Evolutionary conservation across 2,329 filamentous ascomycete species (phyloP).

Genomic region (Penicillium aurantiogriseum): DNA sequence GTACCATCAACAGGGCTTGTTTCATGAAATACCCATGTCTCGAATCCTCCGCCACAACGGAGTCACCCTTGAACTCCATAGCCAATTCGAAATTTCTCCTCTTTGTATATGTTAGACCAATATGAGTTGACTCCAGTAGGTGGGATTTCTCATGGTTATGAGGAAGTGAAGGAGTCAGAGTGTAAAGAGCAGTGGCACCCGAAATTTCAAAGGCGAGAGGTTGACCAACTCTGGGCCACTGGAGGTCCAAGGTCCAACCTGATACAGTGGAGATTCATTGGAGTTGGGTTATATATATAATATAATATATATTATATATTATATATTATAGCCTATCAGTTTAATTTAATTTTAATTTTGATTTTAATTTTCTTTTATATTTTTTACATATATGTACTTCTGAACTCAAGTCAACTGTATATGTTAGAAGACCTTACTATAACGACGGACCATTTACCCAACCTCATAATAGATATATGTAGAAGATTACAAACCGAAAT

Average conservation of each 20-base stretch:
- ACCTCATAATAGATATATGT: not conserved
- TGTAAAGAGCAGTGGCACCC: not conserved
- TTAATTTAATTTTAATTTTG: no score
- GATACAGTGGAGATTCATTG: not conserved
- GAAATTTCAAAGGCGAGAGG: slow-evolving; percentile 3
- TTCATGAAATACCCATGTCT: slow-evolving; percentile 69
- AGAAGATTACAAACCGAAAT: not conserved
- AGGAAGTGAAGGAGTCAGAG: not conserved
- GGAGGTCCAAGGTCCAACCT: not conserved
- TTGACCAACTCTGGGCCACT: not conserved
- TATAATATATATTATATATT: not conserved
- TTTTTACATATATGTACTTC: not conserved
- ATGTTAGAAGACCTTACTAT: not conserved
- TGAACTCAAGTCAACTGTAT: not conserved
- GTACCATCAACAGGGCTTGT: slow-evolving; percentile 81
- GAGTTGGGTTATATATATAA: not conserved
- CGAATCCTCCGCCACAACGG: slow-evolving; percentile 19
- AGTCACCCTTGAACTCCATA: slow-evolving; percentile 1
- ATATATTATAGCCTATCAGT: not conserved
- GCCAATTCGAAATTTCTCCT: not conserved
- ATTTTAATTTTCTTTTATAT: not conserved
- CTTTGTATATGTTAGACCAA: not conserved
- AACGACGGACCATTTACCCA: no score
- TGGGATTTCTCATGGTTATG: not conserved
- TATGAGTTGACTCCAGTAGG: not conserved